Percentiles rank a stretch among this genome's conserved stretches.
phyloP scores from a whole-genome alignment of 140 eudicot genomes.

The Oenanthe javanica region DNA sequence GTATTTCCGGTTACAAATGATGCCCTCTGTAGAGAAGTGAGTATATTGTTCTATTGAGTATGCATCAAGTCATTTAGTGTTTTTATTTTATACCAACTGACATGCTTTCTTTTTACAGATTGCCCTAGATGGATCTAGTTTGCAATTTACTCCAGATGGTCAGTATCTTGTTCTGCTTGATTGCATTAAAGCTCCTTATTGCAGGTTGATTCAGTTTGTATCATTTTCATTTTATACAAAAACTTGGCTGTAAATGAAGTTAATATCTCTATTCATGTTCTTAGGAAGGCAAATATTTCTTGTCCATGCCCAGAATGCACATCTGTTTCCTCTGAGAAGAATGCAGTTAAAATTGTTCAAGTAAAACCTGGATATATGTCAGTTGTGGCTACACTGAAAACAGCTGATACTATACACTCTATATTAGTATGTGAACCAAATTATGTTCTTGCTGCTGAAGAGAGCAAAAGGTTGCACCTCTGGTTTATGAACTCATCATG shows the following conservation, averaged over 20 bases:
- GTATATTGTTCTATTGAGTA: slow-evolving; percentile 17
- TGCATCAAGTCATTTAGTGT: background rate
- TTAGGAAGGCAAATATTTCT: slow-evolving; percentile 48
- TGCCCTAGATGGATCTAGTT: slow-evolving; percentile 41
- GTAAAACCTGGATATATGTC: slow-evolving; percentile 64
- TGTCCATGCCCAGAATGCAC: slow-evolving; percentile 64
- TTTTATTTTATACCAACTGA: background rate
- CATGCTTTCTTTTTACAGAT: slow-evolving; percentile 36
- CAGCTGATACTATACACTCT: slow-evolving; percentile 39
- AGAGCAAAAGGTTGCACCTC: slow-evolving; percentile 64
- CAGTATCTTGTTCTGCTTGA: slow-evolving; percentile 54
- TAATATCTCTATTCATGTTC: slow-evolving; percentile 9
- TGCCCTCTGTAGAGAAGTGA: slow-evolving; percentile 59
- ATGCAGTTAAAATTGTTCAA: slow-evolving; percentile 78
- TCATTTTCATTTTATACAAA: slow-evolving; percentile 10
- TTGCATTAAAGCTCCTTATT: slow-evolving; percentile 56
- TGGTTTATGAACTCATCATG: slow-evolving; percentile 91
- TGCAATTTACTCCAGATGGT: slow-evolving; percentile 84
- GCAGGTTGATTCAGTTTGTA: slow-evolving; percentile 47
- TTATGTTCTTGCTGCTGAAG: slow-evolving; percentile 71
- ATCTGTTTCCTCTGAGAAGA: slow-evolving; percentile 46
- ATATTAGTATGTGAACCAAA: slow-evolving; percentile 78
- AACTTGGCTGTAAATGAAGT: slow-evolving; percentile 15
- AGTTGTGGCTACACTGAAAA: slow-evolving; percentile 46
- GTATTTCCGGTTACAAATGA: slow-evolving; percentile 36